Percentiles rank a stretch among this genome's conserved stretches.
Conservation (phyloP, 1,284 basidiomycete species). For the Ustilago sp. region DNA sequence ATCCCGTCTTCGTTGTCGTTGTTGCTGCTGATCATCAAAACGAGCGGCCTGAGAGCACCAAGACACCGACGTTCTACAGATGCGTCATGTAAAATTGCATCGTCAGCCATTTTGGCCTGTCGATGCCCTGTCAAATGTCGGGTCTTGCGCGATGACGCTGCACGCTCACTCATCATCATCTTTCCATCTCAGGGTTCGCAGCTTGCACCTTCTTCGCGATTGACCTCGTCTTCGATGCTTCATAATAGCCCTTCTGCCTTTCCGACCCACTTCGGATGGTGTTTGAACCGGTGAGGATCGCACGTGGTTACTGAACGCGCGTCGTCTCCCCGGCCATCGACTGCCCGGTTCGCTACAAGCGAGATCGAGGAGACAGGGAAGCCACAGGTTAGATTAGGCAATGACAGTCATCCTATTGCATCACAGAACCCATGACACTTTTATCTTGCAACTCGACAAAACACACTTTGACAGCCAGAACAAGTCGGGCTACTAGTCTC, state of each 20-base stretch:
- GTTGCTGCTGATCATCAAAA: conserved; percentile 4
- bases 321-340: background rate
- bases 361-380: background rate
- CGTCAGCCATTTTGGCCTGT: conserved; percentile 6
- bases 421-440: background rate
- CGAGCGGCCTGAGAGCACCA: background rate
- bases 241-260: background rate
- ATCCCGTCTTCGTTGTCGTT: background rate
- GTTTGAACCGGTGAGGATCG: background rate
- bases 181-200: conserved; percentile 1
- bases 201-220: background rate
- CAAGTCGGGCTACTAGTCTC: too few species aligned
- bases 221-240: background rate
- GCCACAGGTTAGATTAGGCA: conserved; percentile 6
- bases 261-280: background rate
- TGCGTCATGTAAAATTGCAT: conserved; percentile 12
- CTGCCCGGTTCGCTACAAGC: background rate
- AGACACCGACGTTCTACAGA: conserved; percentile 8
- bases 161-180: conserved; percentile 15
- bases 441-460: background rate
- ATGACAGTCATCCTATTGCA: background rate
- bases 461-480: background rate
- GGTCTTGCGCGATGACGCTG: conserved; percentile 6
- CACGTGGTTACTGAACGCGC: conserved; percentile 16
- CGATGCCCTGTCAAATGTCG: conserved; percentile 2